These are phyloP conservation scores for Trametes gibbosa DNA, from an alignment of 768 basidiomycete genomes.

Conservation along the genomic window DNA sequence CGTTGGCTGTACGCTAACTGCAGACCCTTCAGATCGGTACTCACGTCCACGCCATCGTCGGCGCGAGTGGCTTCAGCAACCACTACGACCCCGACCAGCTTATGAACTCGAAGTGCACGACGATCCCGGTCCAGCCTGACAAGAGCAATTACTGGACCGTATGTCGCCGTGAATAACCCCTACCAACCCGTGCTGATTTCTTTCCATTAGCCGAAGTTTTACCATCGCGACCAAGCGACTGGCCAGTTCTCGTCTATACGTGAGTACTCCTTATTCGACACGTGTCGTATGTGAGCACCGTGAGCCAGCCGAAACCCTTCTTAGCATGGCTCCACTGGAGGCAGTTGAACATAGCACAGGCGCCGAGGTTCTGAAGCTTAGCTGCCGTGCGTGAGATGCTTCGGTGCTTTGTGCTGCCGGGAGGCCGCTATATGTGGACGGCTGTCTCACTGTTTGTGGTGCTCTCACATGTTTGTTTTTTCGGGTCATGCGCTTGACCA, in stretches of 20 bases:
- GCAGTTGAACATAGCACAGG: background rate
- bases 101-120: constrained; percentile 19
- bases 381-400: background rate
- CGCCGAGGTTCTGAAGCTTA: background rate
- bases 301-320: background rate
- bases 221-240: constrained; percentile 22
- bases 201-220: constrained; percentile 18
- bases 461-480: background rate
- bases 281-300: background rate
- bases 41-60: constrained; percentile 21
- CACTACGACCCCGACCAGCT: constrained; percentile 13
- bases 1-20: background rate
- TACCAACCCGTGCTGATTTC: background rate
- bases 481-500: background rate
- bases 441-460: background rate
- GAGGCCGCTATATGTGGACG: background rate
- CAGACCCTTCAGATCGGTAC: constrained; percentile 3
- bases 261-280: constrained; percentile 1
- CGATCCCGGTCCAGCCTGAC: constrained; percentile 20
- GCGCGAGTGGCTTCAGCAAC: constrained; percentile 17
- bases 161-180: background rate
- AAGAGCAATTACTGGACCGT: constrained; percentile 27
- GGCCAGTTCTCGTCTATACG: constrained; percentile 18
- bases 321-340: background rate
- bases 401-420: background rate